These are phyloP conservation scores for Phaeophleospora eucalypticola DNA, from an alignment of 2,329 filamentous ascomycete genomes.

Conservation along the genomic window DNA sequence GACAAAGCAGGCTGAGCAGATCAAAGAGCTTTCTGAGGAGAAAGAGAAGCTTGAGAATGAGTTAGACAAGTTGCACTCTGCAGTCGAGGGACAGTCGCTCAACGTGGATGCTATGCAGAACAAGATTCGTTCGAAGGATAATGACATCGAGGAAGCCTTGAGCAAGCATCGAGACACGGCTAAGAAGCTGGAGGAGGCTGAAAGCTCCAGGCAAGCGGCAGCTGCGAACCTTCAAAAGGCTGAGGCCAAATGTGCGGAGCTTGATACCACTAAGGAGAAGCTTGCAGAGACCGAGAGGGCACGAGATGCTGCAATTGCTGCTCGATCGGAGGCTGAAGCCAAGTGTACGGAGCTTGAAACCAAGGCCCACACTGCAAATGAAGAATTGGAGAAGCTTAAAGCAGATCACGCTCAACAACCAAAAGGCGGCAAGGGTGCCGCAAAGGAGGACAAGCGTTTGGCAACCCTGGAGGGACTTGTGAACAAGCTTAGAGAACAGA, in stretches of 20 bases:
- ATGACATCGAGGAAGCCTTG: constrained; percentile 26
- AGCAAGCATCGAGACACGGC: constrained; percentile 42
- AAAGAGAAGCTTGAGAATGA: constrained; percentile 66
- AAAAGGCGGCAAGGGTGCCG: constrained; percentile 47
- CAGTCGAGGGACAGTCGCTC: constrained; percentile 54
- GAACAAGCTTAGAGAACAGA: constrained; percentile 50
- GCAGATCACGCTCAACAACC: constrained; percentile 43
- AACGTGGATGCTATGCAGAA: constrained; percentile 48
- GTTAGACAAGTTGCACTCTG: constrained; percentile 62
- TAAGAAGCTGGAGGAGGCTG: constrained; percentile 35
- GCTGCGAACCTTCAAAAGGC: constrained; percentile 26
- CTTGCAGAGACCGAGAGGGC: constrained; percentile 12
- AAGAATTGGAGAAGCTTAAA: constrained; percentile 37
- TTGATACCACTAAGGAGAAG: constrained; percentile 48
- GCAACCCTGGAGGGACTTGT: constrained; percentile 54
- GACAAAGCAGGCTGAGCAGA: constrained; percentile 50
- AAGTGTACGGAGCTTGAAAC: constrained; percentile 38
- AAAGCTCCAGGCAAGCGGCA: constrained; percentile 40
- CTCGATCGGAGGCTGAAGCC: constrained; percentile 18
- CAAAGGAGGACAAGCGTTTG: constrained; percentile 49
- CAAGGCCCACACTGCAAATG: constrained; percentile 31
- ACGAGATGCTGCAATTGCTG: constrained; percentile 7
- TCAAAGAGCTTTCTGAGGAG: constrained; percentile 65
- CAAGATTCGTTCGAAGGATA: constrained; percentile 23
- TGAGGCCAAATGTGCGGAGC: constrained; percentile 47